Conservation (phyloP, 179 eudicot genomes). For the Vitellaria paradoxa region DNA sequence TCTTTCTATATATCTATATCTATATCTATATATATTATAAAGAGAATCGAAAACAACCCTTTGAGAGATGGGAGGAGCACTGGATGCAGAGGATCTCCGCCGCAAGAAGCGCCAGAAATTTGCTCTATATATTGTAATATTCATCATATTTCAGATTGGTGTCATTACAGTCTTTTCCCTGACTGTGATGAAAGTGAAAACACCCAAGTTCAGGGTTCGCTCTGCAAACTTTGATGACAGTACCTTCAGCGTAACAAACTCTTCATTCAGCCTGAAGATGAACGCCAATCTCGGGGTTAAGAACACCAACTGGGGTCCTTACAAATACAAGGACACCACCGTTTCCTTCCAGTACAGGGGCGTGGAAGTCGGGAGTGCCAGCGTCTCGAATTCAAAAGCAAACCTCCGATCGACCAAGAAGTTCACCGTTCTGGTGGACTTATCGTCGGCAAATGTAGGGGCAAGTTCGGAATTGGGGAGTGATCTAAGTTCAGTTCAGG, state of each 20-base stretch:
- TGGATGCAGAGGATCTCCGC: no score
- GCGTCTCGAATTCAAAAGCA: not conserved
- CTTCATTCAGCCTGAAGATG: conserved; percentile 11
- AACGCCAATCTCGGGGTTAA: conserved; percentile 20
- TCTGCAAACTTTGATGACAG: conserved; percentile 12
- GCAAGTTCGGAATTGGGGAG: not conserved
- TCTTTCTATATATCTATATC: no score
- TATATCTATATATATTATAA: no score
- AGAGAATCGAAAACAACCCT: no score
- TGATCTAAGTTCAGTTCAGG: conserved; percentile 17
- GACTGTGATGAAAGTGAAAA: conserved; percentile 15
- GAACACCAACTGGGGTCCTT: conserved; percentile 23
- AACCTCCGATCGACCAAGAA: conserved; percentile 12
- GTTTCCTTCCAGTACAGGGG: conserved; percentile 15
- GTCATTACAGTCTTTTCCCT: not conserved
- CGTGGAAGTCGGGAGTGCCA: not conserved
- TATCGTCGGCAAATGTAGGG: not conserved
- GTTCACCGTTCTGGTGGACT: conserved; percentile 9
- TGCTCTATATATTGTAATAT: no score
- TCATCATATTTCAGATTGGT: not conserved
- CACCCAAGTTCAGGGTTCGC: conserved; percentile 24
- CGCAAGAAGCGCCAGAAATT: no score
- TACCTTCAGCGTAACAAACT: not conserved
- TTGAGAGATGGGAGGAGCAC: no score
- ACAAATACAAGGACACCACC: conserved; percentile 8